phyloP scores from a whole-genome alignment of 176 grass and related monocot species.

The Eleusine coracana region DNA sequence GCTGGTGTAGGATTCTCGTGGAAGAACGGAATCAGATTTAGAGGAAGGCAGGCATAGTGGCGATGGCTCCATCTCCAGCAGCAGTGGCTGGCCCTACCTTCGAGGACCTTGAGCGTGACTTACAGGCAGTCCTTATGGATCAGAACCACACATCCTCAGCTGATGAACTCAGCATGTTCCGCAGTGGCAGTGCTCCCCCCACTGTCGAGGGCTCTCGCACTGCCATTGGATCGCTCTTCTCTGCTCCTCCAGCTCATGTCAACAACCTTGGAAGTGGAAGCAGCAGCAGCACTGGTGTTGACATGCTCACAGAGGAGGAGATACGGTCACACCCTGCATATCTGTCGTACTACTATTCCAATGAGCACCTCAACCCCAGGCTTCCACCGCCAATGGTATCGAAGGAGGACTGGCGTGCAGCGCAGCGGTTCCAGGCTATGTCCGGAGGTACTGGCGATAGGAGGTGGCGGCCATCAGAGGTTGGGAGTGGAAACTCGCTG shows the following conservation, averaged over 20 bases:
- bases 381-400: slow-evolving; percentile 74
- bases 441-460: slow-evolving; percentile 74
- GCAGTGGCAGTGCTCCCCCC: slow-evolving; percentile 86
- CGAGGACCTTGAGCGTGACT: slow-evolving; percentile 78
- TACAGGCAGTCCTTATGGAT: slow-evolving; percentile 77
- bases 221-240: slow-evolving; percentile 54
- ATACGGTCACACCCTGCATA: slow-evolving; percentile 77
- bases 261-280: neutral
- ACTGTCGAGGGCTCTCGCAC: slow-evolving; percentile 82
- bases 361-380: slow-evolving; percentile 90
- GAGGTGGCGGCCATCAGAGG: slow-evolving; percentile 45
- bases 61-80: slow-evolving; percentile 49
- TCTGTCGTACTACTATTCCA: slow-evolving; percentile 82
- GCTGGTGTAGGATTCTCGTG: slow-evolving; percentile 20
- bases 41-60: neutral
- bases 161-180: slow-evolving; percentile 77
- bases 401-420: slow-evolving; percentile 82
- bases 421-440: slow-evolving; percentile 61
- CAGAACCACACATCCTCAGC: slow-evolving; percentile 51
- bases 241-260: neutral
- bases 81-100: slow-evolving; percentile 51
- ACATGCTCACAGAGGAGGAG: slow-evolving; percentile 65
- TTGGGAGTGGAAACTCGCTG: slow-evolving; percentile 52
- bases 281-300: neutral
- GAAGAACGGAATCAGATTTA: neutral